Evolutionary conservation across 2,329 filamentous ascomycete genomes (phyloP).

Genomic region (Pseudogymnoascus sp.): DNA sequence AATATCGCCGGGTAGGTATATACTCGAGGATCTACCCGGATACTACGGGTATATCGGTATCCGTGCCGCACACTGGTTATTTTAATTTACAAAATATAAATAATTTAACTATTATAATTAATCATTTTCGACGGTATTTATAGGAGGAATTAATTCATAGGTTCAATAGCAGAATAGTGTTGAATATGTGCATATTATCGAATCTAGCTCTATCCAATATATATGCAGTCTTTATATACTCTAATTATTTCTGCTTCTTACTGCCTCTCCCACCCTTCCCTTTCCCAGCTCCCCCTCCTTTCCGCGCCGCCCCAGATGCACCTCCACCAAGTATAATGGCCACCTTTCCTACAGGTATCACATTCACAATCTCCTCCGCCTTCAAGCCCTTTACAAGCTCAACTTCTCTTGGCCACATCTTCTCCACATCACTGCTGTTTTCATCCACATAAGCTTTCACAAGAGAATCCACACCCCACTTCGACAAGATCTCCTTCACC

Average conservation of each 20-base stretch:
- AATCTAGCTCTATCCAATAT: background rate
- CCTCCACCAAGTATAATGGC: slow-evolving; percentile 69
- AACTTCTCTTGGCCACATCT: slow-evolving; percentile 79
- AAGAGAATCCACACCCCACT: slow-evolving; percentile 52
- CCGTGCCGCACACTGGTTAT: no score
- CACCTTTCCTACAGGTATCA: slow-evolving; percentile 73
- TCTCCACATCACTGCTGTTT: slow-evolving; percentile 56
- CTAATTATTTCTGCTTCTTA: slow-evolving; percentile 23
- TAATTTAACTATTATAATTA: background rate
- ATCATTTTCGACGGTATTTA: background rate
- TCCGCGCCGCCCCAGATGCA: slow-evolving; percentile 34
- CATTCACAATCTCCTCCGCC: slow-evolving; percentile 73
- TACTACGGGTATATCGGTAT: no score
- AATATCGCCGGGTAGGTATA: no score
- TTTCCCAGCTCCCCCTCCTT: slow-evolving; percentile 34
- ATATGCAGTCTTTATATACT: background rate
- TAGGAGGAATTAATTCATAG: background rate
- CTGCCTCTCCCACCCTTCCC: slow-evolving; percentile 28
- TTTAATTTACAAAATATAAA: background rate
- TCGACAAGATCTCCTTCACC: slow-evolving; percentile 79
- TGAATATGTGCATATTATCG: background rate
- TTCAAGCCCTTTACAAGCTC: slow-evolving; percentile 77
- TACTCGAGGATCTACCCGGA: no score
- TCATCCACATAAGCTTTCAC: slow-evolving; percentile 45
- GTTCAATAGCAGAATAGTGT: background rate